Base-by-base conservation (phyloP, 179 eudicot species). In the Spergularia azorica region DNA sequence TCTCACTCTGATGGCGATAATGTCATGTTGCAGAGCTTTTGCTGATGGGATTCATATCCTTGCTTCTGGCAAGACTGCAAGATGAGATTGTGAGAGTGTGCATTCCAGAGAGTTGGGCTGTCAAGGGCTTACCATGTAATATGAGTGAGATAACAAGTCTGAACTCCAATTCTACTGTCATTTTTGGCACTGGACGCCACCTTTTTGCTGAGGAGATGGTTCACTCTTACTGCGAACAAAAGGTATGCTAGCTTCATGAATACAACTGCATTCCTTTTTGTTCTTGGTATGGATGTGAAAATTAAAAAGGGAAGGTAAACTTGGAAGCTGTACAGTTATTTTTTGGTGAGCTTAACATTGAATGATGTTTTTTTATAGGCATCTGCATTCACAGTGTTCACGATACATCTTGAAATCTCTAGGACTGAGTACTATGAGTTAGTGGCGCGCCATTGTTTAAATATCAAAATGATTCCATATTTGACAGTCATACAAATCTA, bases 41-140 rank as follows among this genome's bases (percentile, higher is more conserved):
- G 81, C 67, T 81, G 68, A 73, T 81, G 81, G 84, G 84, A 50
- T 73, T 81, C 75, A 73, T 81, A 32, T 81, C 84, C 10, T 63
- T 81, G 67, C 67, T 81, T 57, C 71, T 81, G 62, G 84, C 81
- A 13, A 74, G 78, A 55, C 61, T 74, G 16, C 84, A 81, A 77
- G 84, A 81, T 63, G 81, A 60, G 13, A 81, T 77, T 55, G 78
- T 77, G 17, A 68, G 39, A 9, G 8, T 77, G 5, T 81, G 84
- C 68, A 77, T 81, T 26, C 84, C 84, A 11, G 39, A 26, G 18
- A 81, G 74, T 54, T 81, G 78, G 84, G 81, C 81, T 5, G 4
- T 20, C 9, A 78, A 62, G n/a, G 81, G 84, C 9, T 76, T 81
- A 73, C 84, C 84, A 15, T 81, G 84, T 57, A 73, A 81, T 61